Evolutionary conservation across 345 rosid genomes (phyloP).

Genomic region (Eutrema japonicum): DNA sequence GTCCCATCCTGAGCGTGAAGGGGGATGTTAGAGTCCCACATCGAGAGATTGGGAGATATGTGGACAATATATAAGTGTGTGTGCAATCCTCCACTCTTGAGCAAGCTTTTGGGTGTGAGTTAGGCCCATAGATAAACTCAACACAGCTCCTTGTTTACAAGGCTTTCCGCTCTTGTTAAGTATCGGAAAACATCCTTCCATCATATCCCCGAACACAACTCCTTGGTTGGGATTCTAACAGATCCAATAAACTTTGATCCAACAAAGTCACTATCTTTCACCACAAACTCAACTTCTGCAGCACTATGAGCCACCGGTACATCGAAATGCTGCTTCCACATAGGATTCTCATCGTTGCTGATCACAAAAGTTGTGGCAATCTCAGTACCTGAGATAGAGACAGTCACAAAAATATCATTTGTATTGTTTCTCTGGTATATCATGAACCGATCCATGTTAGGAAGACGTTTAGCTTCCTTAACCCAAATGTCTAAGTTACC

Average conservation of each 20-base stretch:
- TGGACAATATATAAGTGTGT: no score
- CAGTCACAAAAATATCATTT: conserved; percentile 82
- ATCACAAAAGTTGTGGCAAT: conserved; percentile 83
- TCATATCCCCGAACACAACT: conserved; percentile 48
- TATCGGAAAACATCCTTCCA: conserved; percentile 75
- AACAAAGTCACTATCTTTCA: conserved; percentile 72
- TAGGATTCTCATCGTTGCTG: conserved; percentile 70
- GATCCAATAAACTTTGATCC: conserved; percentile 84
- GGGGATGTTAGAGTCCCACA: no score
- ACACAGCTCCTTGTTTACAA: conserved; percentile 68
- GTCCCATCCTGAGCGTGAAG: no score
- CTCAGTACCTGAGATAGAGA: conserved; percentile 70
- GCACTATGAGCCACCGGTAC: conserved; percentile 81
- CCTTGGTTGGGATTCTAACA: conserved; percentile 71
- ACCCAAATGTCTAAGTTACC: conserved; percentile 87
- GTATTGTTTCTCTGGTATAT: conserved; percentile 42
- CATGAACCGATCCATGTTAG: conserved; percentile 74
- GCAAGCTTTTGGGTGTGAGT: no score
- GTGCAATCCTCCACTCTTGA: no score
- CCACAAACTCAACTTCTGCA: conserved; percentile 70
- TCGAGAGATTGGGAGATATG: no score
- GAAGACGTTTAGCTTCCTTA: conserved; percentile 79
- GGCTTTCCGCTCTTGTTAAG: conserved; percentile 64
- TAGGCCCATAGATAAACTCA: conserved; percentile 71
- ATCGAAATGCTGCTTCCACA: conserved; percentile 80